Evolutionary conservation across 2,329 filamentous ascomycete species (phyloP).

Genomic region (Penicillium polonicum): DNA sequence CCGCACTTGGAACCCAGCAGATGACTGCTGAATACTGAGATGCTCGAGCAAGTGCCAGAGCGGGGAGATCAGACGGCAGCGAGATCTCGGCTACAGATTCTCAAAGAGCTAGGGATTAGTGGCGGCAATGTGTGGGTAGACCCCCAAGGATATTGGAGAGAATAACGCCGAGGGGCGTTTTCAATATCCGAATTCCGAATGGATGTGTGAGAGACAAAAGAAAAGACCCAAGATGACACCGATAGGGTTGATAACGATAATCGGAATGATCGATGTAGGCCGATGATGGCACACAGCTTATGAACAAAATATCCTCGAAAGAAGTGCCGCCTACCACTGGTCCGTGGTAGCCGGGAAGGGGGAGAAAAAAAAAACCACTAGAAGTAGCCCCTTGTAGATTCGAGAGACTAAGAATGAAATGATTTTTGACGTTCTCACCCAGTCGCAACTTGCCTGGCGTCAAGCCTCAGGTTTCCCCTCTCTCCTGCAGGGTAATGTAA

Average conservation of each 20-base stretch:
- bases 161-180: neutral
- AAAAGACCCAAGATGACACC: neutral
- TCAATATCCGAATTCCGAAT: neutral
- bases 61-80: slow-evolving; percentile 3
- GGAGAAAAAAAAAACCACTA: slow-evolving; percentile 10
- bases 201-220: neutral
- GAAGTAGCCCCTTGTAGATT: slow-evolving; percentile 26
- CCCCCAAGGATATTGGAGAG: neutral
- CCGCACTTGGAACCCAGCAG: neutral
- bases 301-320: slow-evolving; percentile 23
- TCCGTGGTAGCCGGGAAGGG: slow-evolving; percentile 19
- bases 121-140: neutral
- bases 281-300: slow-evolving; percentile 21
- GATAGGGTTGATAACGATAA: slow-evolving; percentile 5
- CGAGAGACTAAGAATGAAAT: slow-evolving; percentile 17
- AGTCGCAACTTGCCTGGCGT: slow-evolving; percentile 6
- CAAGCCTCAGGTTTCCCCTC: neutral
- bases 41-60: neutral
- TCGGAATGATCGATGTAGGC: slow-evolving; percentile 14
- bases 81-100: slow-evolving; percentile 3
- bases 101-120: neutral
- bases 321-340: slow-evolving; percentile 24
- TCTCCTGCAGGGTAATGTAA: neutral
- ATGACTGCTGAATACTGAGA: neutral
- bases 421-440: slow-evolving; percentile 6